Evolutionary conservation across 2,329 filamentous ascomycete genomes (phyloP).

Genomic region (Hymenoscyphus infarciens): DNA sequence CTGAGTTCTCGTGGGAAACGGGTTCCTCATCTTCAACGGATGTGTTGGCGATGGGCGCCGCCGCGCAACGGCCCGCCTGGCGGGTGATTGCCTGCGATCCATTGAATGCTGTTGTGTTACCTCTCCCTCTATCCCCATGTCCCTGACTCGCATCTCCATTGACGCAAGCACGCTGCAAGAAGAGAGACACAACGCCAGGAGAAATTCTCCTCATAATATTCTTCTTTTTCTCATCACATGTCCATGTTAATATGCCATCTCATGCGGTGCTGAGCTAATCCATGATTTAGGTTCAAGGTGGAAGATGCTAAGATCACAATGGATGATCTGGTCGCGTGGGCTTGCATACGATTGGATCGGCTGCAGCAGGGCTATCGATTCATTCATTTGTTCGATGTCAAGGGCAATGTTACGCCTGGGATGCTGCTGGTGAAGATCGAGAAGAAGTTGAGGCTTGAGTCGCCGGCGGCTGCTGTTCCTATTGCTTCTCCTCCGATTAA

Average conservation of each 20-base stretch:
- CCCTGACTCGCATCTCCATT: conserved; percentile 2
- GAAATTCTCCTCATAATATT: not conserved
- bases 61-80: conserved; percentile 10
- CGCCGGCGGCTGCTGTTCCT: not conserved
- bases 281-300: conserved; percentile 61
- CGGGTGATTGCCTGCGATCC: conserved; percentile 10
- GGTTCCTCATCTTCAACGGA: not conserved
- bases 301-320: conserved; percentile 79
- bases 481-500: not conserved
- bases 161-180: not conserved
- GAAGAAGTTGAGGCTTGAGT: conserved; percentile 43
- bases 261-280: conserved; percentile 10
- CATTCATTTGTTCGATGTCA: conserved; percentile 68
- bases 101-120: not conserved
- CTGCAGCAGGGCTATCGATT: conserved; percentile 73
- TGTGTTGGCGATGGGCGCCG: not conserved
- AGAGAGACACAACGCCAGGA: not conserved
- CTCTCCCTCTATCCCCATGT: not conserved
- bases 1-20: conserved; percentile 9
- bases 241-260: conserved; percentile 4
- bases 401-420: conserved; percentile 63
- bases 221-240: conserved; percentile 4
- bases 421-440: conserved; percentile 70
- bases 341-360: conserved; percentile 80
- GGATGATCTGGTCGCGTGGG: conserved; percentile 82